Evolutionary conservation across 768 basidiomycete genomes (phyloP), one percentile per base, ranked within the genome.

Genomic region (Sporobolomyces pararoseus): DNA sequence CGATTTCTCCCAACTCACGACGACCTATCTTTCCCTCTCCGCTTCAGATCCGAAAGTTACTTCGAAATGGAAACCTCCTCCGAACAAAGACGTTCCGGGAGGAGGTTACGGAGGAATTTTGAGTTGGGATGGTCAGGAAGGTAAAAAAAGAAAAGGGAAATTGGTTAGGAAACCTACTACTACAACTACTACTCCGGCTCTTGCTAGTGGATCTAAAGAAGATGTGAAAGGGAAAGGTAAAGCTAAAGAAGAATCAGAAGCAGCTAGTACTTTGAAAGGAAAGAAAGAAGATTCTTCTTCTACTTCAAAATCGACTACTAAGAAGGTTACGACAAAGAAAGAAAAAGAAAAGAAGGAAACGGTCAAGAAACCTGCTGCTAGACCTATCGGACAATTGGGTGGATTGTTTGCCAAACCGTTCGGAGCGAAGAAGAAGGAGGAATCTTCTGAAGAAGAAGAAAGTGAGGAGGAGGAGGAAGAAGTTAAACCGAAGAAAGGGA

Each of bases 351-450:
- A 59, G 57, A 32, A 42, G 4, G 9, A 44, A 4, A 13, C 44
- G 57, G 53, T 53, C 37, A 53, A 59, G 49, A 50, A 50, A 29
- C 35, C 42, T 21, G 51, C 23, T 7, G 59, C 64, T 1, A 51
- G 37, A 35, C 66, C 66, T 50, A 67, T 67, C 52, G 69, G 69
- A 1, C 58, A 65, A 34, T 50, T 60, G 10, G 58, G 69, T 0
- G 69, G 69, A 2, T 31, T 70, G 21, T 70, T 70, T 19, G 0
- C 42, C 12, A 62, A 34, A 19, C 10, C 4, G 29, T 50, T 55
- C 37, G 57, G 50, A 35, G 39, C 50, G n/a, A 60, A 67, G 51
- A 65, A 61, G 52, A 32, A 50, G 49, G 63, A 25, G 4, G 21
- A 25, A 21, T 46, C 51, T 10, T 34, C 49, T 4, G 46, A 55